Base-by-base conservation (phyloP, 192 early-diverging fungal species). In the Jimgerdemannia flammicorona region DNA sequence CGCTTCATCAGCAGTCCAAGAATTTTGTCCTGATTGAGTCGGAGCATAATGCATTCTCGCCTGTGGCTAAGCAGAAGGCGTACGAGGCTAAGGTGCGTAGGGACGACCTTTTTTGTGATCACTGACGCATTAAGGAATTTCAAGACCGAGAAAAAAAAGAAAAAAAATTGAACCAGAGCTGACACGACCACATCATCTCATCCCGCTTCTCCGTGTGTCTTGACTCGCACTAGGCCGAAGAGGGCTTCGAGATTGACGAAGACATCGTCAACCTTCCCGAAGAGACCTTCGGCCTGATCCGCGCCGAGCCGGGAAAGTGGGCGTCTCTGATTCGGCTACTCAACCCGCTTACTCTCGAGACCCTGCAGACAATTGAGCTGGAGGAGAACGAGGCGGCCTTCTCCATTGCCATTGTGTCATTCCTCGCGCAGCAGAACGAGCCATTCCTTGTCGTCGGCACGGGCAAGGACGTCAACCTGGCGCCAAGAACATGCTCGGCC, bases 11-110 rank as follows among this genome's bases (percentile, higher is more conserved):
- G 17, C 78, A 81, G n/a, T 89, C 91, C 43, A 92, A 91, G 67
- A 89, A 91, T 68, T 97, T 99, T 86, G 92, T 94, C 2, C 80
- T 98, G 66, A 89, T 96, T 74, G 98, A 99, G 81, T 82, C 91
- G 19, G 97, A 99, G 19, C 91, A 96, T 78, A 82, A 87, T 64
- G 92, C 91, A 0, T 92, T 82, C 70, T 93, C 91, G 66, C 85
- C 91, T 1, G 74, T 77, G 8, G 93, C 91, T 54, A 92, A 92
- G 73, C 77, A 74, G 71, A 84, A 85, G 74, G 81, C 80, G 40
- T 80, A 93, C 39, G 84, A 86, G 40, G 79, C 78, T 41, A 87
- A 87, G 70, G 83, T 85, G 77, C 69, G 69, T 71, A 64, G 63
- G 11, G 42, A 44, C 43, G 71, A 66, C 7, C 43, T 59, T 6